Percentiles rank a stretch among this genome's conserved stretches.
phyloP scores from a whole-genome alignment of 1,284 basidiomycete genomes.

The Moesziomyces aphidis region DNA sequence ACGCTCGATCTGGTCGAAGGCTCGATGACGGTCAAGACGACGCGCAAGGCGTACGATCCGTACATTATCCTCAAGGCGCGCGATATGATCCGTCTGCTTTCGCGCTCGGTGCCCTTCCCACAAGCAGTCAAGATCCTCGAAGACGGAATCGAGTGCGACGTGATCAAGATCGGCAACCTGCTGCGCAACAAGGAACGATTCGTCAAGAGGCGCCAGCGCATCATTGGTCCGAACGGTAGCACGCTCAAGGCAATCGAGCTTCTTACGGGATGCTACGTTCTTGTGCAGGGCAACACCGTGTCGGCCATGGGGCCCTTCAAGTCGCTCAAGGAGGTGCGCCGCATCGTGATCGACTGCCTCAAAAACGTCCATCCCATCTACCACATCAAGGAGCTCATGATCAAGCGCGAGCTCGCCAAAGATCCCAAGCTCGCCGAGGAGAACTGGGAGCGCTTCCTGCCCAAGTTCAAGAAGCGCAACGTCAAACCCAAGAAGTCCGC shows the following conservation, averaged over 20 bases:
- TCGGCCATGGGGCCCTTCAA: conserved; percentile 97
- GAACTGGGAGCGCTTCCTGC: conserved; percentile 97
- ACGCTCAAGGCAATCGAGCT: conserved; percentile 99
- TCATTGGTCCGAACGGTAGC: conserved; percentile 95
- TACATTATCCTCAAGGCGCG: conserved; percentile 95
- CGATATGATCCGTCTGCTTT: conserved; percentile 94
- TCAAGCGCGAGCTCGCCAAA: conserved; percentile 95
- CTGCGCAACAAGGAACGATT: conserved; percentile 97
- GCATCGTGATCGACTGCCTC: conserved; percentile 98
- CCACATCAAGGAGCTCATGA: conserved; percentile 99
- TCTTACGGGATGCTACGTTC: conserved; percentile 93
- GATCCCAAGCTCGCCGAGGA: conserved; percentile 95
- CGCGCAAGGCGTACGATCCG: conserved; percentile 95
- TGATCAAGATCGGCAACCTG: conserved; percentile 95
- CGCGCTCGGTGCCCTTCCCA: conserved; percentile 83
- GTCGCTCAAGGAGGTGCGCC: conserved; percentile 91
- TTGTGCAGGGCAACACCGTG: conserved; percentile 98
- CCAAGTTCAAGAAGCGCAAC: conserved; percentile 93
- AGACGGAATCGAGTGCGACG: conserved; percentile 91
- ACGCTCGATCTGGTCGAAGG: conserved; percentile 95
- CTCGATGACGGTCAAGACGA: conserved; percentile 96
- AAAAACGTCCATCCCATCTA: conserved; percentile 99
- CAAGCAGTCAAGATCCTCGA: conserved; percentile 92
- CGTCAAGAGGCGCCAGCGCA: conserved; percentile 93
- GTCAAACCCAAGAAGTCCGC: conserved; percentile 75